A percentile compares a stretch with the other conserved stretches of the same genome.
phyloP scores from a whole-genome alignment of 495 filamentous ascomycete genomes.

The Aspergillus coremiiformis region DNA sequence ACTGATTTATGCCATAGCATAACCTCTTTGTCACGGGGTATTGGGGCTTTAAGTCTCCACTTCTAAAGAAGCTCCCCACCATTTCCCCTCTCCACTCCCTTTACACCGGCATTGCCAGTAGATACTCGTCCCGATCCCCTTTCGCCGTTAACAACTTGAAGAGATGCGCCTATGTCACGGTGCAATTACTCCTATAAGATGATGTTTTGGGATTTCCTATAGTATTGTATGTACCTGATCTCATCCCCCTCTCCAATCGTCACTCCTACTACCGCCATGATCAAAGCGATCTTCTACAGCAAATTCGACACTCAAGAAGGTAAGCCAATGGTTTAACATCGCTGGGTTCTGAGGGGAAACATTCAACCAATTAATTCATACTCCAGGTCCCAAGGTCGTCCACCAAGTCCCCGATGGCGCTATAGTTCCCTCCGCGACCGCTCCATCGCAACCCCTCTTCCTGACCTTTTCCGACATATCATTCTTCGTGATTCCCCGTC shows the following conservation, averaged over 20 bases:
- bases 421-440: constrained; percentile 54
- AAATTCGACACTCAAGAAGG: constrained; percentile 88
- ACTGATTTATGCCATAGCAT: too few species aligned
- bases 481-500: constrained; percentile 86
- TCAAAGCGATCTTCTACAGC: constrained; percentile 92
- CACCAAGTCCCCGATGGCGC: constrained; percentile 56
- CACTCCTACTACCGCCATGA: constrained; percentile 39
- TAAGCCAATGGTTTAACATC: constrained; percentile 24
- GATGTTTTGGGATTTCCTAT: neutral
- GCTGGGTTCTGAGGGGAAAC: constrained; percentile 5
- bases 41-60: neutral
- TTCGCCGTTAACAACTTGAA: neutral
- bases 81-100: neutral
- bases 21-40: too few species aligned
- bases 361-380: neutral
- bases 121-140: too few species aligned
- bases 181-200: neutral
- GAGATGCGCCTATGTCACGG: neutral
- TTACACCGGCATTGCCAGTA: too few species aligned
- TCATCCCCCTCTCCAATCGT: too few species aligned
- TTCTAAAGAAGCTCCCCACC: neutral
- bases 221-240: too few species aligned
- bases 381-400: constrained; percentile 62
- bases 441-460: constrained; percentile 53
- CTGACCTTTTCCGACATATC: constrained; percentile 77